Base-by-base conservation (phyloP, 371 early-diverging fungal genomes). In the Mucor sp. region DNA sequence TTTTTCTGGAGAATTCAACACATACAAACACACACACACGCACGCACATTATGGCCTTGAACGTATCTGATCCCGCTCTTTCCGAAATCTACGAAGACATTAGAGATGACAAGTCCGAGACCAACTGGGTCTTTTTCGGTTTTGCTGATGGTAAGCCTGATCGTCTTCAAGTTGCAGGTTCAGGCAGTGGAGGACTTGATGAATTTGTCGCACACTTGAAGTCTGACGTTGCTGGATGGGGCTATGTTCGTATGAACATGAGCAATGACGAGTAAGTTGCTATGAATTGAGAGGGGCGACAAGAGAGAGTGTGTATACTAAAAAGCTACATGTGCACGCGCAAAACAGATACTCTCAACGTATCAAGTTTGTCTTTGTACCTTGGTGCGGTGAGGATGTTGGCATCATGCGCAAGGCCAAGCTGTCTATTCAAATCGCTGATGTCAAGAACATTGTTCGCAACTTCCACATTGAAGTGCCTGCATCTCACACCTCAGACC, bases 331-430 rank as follows among this genome's bases (percentile, higher is more conserved):
- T 56, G 35, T n/a, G n/a, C 17, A 33, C 30, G 57, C 33, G 17
- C 27, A 11, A 39, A 37, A 27, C 4, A 68, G 83, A 63, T 84
- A 84, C 39, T 81, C 81, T 30, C 84, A 87, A 57, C 80, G 92
- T 65, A 78, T 85, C 58, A 92, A 92, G 77, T 92, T 91, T 71
- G 84, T 93, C 9, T 74, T 92, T 7, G 76, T 94, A 1, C 85
- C 87, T 28, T 94, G 93, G 91, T 92, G 93, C 71, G 96, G 95
- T 30, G 74, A 85, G n/a, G 71, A 85, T 3, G 93, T 94, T n/a
- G 90, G 90, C 69, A 79, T 93, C 61, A 94, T 95, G 95, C 87
- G 94, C 35, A 91, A 90, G 68, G 96, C 94, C 27, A 94, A 93
- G 76, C 77, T 96, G 28, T 85, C 91, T 53, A 82, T 85, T 44